These are phyloP conservation scores for Sugiyamaella valdiviana DNA, from an alignment of 805 yeast genomes.

Conservation along the genomic window DNA sequence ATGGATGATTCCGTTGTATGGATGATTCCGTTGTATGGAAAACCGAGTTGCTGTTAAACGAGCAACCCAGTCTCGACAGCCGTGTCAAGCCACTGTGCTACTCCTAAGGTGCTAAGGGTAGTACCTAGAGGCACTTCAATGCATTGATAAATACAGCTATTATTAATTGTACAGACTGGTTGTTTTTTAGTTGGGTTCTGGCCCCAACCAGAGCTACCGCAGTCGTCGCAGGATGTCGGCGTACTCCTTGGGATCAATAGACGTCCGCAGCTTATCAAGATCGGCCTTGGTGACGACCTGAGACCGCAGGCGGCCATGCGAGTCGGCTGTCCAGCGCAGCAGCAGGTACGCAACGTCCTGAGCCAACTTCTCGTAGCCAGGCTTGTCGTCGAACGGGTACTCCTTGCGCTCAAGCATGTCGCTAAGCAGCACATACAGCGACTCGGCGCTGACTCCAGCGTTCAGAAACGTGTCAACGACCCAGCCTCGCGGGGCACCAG, in stretches of 20 bases:
- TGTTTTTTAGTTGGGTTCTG: too few species aligned
- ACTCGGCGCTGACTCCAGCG: conserved; percentile 30
- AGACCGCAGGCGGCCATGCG: conserved; percentile 7
- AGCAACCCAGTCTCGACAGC: too few species aligned
- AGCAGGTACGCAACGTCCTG: conserved; percentile 25
- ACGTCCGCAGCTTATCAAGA: conserved; percentile 3
- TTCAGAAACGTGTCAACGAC: conserved; percentile 33
- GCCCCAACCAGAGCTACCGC: too few species aligned
- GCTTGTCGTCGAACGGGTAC: conserved; percentile 28
- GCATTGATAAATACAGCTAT: not conserved
- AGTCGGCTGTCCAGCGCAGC: conserved; percentile 20
- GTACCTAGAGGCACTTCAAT: too few species aligned
- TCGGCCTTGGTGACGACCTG: conserved; percentile 4
- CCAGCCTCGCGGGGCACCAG: conserved; percentile 38
- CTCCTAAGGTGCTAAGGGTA: too few species aligned
- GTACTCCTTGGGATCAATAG: conserved; percentile 8
- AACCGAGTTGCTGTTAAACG: too few species aligned
- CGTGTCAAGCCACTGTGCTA: too few species aligned
- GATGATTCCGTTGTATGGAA: too few species aligned
- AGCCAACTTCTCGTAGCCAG: conserved; percentile 21
- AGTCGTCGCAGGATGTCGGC: conserved; percentile 4
- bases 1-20: too few species aligned
- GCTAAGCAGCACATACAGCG: conserved; percentile 24
- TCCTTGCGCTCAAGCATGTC: conserved; percentile 28
- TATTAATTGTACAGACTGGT: too few species aligned